phyloP scores from a whole-genome alignment of 345 rosid species.

The Cardiospermum halicacabum region DNA sequence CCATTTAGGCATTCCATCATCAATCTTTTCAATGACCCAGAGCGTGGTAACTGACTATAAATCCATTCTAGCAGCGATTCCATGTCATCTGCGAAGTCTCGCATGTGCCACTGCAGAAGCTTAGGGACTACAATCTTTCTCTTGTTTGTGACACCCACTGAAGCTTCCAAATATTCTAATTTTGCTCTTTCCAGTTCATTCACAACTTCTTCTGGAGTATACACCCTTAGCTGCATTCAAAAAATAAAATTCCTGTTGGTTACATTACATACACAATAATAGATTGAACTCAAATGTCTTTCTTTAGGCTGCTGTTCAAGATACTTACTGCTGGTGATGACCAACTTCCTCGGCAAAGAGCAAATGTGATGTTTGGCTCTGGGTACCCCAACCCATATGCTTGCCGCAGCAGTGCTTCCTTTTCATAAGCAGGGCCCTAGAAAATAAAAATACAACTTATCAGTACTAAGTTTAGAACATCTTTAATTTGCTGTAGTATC shows the following conservation, averaged over 20 bases:
- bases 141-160: conserved; percentile 74
- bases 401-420: conserved; percentile 68
- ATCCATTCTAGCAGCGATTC: conserved; percentile 85
- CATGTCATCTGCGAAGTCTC: conserved; percentile 79
- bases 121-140: conserved; percentile 74
- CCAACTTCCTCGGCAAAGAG: conserved; percentile 89
- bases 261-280: background rate
- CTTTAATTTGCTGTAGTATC: background rate
- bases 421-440: conserved; percentile 64
- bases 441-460: conserved; percentile 15
- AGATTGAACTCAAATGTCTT: background rate
- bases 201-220: conserved; percentile 60
- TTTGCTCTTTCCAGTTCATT: conserved; percentile 73
- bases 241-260: background rate
- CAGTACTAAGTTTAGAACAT: background rate
- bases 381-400: conserved; percentile 87
- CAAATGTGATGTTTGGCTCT: conserved; percentile 83
- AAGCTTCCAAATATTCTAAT: conserved; percentile 75
- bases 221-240: conserved; percentile 63
- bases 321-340: conserved; percentile 89
- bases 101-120: conserved; percentile 87
- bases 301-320: background rate
- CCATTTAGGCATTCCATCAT: conserved; percentile 68
- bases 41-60: conserved; percentile 73
- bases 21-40: conserved; percentile 53